These are phyloP conservation scores for Diaporthe citri DNA, from an alignment of 2,329 filamentous ascomycete genomes.

Conservation along the genomic window DNA sequence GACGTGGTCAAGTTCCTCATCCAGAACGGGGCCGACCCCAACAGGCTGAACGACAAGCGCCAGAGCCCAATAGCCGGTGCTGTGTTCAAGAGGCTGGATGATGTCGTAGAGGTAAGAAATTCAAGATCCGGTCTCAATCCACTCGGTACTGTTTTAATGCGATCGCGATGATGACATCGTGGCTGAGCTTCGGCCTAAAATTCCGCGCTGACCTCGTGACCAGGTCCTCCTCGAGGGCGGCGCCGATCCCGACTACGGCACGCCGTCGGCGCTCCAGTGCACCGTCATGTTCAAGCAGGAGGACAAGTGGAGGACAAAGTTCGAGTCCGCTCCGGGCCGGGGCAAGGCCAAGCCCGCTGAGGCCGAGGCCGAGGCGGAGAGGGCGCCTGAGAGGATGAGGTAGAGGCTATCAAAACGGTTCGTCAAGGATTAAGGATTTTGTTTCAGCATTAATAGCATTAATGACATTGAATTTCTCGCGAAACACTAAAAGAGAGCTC, in stretches of 20 bases:
- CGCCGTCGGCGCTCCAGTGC: slow-evolving; percentile 62
- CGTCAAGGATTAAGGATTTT: background rate
- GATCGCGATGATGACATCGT: background rate
- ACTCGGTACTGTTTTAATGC: background rate
- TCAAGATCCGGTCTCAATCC: background rate
- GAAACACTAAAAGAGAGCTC: fast-evolving
- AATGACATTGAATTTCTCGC: too few relatives aligned
- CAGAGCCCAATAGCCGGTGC: slow-evolving; percentile 79
- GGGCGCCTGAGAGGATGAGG: slow-evolving; percentile 23
- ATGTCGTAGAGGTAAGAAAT: slow-evolving; percentile 67
- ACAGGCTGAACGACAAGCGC: slow-evolving; percentile 75
- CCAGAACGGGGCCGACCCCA: slow-evolving; percentile 73
- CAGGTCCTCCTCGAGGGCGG: slow-evolving; percentile 64
- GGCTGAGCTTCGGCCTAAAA: too few relatives aligned
- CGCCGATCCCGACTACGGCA: slow-evolving; percentile 66
- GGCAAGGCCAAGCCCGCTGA: slow-evolving; percentile 53
- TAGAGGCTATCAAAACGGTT: background rate
- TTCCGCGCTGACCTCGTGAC: background rate
- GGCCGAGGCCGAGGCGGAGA: background rate
- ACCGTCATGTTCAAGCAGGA: slow-evolving; percentile 66
- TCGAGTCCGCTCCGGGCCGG: slow-evolving; percentile 61
- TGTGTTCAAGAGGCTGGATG: slow-evolving; percentile 78
- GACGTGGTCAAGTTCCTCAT: slow-evolving; percentile 72
- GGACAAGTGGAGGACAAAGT: slow-evolving; percentile 62
- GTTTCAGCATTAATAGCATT: slow-evolving; percentile 5